Conservation (phyloP, 2,329 filamentous ascomycete species). For the Colletotrichum sp. region DNA sequence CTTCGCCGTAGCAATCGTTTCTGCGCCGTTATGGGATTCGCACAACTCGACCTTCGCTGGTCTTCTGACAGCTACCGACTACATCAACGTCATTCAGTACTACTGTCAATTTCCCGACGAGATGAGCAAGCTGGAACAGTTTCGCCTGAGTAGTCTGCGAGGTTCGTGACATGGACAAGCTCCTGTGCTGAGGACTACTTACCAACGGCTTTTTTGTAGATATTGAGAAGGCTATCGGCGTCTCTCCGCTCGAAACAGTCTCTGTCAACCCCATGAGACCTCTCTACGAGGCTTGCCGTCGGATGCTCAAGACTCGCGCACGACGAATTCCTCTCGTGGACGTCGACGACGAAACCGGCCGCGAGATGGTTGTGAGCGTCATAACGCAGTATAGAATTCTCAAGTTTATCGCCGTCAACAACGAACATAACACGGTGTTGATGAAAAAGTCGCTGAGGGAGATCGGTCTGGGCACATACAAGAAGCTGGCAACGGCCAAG, state of each 20-base stretch:
- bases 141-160: slow-evolving; percentile 88
- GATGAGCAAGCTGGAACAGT: slow-evolving; percentile 88
- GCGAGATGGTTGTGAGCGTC: slow-evolving; percentile 93
- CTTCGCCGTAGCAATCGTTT: slow-evolving; percentile 79
- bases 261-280: slow-evolving; percentile 92
- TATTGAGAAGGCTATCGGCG: slow-evolving; percentile 92
- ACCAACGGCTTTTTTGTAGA: slow-evolving; percentile 56
- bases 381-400: slow-evolving; percentile 98
- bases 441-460: slow-evolving; percentile 87
- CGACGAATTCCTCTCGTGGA: slow-evolving; percentile 94
- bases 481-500: slow-evolving; percentile 76
- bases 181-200: not conserved
- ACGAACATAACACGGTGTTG: slow-evolving; percentile 81
- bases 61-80: slow-evolving; percentile 93
- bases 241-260: slow-evolving; percentile 88
- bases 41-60: slow-evolving; percentile 91
- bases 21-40: slow-evolving; percentile 96
- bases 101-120: slow-evolving; percentile 97
- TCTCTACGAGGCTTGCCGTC: slow-evolving; percentile 92
- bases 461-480: slow-evolving; percentile 84
- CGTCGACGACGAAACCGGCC: slow-evolving; percentile 89
- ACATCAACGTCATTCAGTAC: slow-evolving; percentile 98
- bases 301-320: slow-evolving; percentile 92
- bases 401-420: slow-evolving; percentile 98
- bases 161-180: slow-evolving; percentile 55